phyloP scores from a whole-genome alignment of 495 filamentous ascomycete genomes.

The Penicillium flavigenum region DNA sequence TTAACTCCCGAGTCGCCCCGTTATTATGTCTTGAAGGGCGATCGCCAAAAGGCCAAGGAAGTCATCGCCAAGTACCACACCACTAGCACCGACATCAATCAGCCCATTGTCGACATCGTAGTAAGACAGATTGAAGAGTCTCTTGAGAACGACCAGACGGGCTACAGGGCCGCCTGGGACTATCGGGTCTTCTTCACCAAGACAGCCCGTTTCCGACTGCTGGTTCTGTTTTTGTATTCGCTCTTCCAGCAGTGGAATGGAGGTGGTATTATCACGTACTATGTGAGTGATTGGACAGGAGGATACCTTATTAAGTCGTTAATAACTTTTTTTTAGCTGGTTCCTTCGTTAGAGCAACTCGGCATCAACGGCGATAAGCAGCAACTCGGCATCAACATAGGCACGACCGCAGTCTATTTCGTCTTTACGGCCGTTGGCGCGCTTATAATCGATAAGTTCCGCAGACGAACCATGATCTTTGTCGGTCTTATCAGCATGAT shows the following conservation, averaged over 20 bases:
- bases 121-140: conserved; percentile 45
- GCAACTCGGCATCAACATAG: conserved; percentile 39
- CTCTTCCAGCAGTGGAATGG: conserved; percentile 49
- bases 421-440: conserved; percentile 41
- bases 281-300: conserved; percentile 22
- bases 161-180: conserved; percentile 36
- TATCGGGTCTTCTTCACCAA: conserved; percentile 41
- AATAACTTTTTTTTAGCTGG: conserved; percentile 28
- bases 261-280: conserved; percentile 43
- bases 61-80: conserved; percentile 42
- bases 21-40: conserved; percentile 41
- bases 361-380: conserved; percentile 32
- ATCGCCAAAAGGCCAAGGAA: conserved; percentile 34
- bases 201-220: conserved; percentile 35
- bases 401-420: conserved; percentile 41
- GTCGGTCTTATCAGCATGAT: conserved; percentile 36
- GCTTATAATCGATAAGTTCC: conserved; percentile 39
- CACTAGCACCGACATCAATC: conserved; percentile 34
- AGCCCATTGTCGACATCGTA: conserved; percentile 41
- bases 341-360: conserved; percentile 36
- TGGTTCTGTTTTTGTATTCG: conserved; percentile 41
- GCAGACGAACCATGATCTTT: conserved; percentile 41
- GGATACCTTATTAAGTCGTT: neutral
- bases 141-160: conserved; percentile 29
- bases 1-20: conserved; percentile 44